A percentile compares a stretch with the other conserved stretches of the same genome.
Conservation (phyloP, 2,329 filamentous ascomycete species). For the Paracorniculantispora psalliotae region DNA sequence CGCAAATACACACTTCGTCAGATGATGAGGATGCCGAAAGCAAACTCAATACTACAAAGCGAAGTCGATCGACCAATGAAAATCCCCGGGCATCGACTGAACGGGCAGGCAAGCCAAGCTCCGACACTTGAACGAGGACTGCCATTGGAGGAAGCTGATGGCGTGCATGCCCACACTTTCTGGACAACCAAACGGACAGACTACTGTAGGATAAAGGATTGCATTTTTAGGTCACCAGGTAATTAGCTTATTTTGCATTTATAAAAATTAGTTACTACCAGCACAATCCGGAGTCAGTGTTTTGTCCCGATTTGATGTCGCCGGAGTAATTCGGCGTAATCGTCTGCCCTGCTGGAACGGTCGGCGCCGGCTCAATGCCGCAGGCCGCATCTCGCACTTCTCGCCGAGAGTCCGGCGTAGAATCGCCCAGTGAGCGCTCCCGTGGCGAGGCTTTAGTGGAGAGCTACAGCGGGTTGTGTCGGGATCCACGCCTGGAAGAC, state of each 20-base stretch:
- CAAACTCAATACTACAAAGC: too few species aligned
- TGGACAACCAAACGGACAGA: background rate
- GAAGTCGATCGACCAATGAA: conserved; percentile 20
- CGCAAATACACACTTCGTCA: conserved; percentile 21
- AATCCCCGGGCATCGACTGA: background rate
- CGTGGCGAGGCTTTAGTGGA: background rate
- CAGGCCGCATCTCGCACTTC: background rate
- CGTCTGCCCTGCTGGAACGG: background rate
- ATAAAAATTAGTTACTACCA: background rate
- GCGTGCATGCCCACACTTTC: background rate
- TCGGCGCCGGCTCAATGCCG: conserved; percentile 1
- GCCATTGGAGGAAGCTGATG: background rate
- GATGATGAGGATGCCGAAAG: conserved; percentile 17
- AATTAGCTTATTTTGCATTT: background rate
- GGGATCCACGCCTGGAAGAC: conserved; percentile 3
- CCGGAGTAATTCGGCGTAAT: conserved; percentile 12
- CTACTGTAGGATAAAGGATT: background rate
- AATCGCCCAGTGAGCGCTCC: background rate
- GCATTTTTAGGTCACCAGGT: background rate
- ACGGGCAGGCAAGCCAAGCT: background rate
- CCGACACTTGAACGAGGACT: background rate
- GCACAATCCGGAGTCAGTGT: background rate
- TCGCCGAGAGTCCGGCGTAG: conserved; percentile 7
- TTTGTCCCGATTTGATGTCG: background rate
- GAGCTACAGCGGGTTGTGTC: conserved; percentile 6